These are phyloP conservation scores for Tetradesmus lagerheimii DNA, from an alignment of 139 green algal genomes.

Conservation along the genomic window DNA sequence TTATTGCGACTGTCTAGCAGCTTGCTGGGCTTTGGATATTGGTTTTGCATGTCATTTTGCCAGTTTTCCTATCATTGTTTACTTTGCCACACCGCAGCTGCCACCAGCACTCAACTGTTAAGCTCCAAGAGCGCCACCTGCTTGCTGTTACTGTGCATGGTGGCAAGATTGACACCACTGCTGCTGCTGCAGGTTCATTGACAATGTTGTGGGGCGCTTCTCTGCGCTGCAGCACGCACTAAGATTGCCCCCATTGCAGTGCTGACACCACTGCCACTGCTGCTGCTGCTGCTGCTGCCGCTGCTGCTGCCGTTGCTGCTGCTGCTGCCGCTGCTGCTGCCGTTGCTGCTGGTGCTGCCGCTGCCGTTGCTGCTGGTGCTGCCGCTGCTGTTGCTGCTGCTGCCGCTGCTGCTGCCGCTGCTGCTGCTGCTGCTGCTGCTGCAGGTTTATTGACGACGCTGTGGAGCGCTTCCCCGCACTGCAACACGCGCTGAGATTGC, in stretches of 20 bases:
- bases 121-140: too few species aligned
- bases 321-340: too few species aligned
- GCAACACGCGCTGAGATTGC: constrained; percentile 30
- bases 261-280: neutral
- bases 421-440: neutral
- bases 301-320: too few species aligned
- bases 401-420: neutral
- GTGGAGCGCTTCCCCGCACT: neutral
- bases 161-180: neutral
- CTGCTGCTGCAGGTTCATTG: neutral
- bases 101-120: too few species aligned
- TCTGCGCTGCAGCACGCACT: constrained; percentile 15
- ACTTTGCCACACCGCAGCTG: too few species aligned
- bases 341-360: too few species aligned
- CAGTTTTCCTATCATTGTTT: too few species aligned
- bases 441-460: neutral
- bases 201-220: neutral
- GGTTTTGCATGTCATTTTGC: too few species aligned
- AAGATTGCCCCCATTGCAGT: constrained; percentile 38
- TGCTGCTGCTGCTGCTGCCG: too few species aligned
- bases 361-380: too few species aligned
- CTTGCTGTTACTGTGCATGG: neutral
- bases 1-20: too few species aligned
- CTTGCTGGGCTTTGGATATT: too few species aligned
- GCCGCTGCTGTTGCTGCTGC: neutral